Percentiles rank a stretch among this genome's conserved stretches.
Conservation (phyloP, 352 stramenopile genomes). For the Globisporangium apiculatum region DNA sequence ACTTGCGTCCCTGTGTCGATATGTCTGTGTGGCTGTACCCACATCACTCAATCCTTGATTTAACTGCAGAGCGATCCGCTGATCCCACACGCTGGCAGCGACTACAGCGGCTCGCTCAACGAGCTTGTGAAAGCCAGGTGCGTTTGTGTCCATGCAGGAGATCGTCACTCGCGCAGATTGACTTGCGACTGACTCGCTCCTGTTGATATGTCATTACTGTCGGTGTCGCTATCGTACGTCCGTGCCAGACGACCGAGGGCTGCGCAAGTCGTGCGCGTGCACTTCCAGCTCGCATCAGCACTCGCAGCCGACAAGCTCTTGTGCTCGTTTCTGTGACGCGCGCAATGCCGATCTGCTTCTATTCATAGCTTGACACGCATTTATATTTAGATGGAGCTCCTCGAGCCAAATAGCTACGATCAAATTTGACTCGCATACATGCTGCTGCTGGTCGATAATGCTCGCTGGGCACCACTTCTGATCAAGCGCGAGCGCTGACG, state of each 20-base stretch:
- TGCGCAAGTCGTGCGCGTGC: conserved; percentile 55
- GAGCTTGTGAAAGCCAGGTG: conserved; percentile 60
- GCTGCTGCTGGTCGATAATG: background rate
- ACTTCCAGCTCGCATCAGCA: conserved; percentile 42
- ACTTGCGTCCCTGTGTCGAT: no score
- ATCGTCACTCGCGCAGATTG: no score
- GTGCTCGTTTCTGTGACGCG: conserved; percentile 45
- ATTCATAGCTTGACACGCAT: no score
- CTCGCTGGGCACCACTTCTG: conserved; percentile 2
- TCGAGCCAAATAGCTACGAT: no score
- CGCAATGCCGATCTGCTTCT: no score
- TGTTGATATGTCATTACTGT: background rate
- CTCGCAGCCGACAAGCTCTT: conserved; percentile 37
- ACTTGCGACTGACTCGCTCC: background rate
- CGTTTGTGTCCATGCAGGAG: no score
- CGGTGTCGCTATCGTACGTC: no score
- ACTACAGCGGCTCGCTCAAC: conserved; percentile 65
- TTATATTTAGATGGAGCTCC: no score
- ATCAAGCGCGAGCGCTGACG: background rate
- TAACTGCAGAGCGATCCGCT: no score
- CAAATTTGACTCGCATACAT: no score
- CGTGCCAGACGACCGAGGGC: conserved; percentile 49
- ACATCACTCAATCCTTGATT: no score
- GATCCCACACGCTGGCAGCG: conserved; percentile 58
- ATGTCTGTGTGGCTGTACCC: no score